Conservation (phyloP, 2,329 filamentous ascomycete species). For the Penicillium sp. region DNA sequence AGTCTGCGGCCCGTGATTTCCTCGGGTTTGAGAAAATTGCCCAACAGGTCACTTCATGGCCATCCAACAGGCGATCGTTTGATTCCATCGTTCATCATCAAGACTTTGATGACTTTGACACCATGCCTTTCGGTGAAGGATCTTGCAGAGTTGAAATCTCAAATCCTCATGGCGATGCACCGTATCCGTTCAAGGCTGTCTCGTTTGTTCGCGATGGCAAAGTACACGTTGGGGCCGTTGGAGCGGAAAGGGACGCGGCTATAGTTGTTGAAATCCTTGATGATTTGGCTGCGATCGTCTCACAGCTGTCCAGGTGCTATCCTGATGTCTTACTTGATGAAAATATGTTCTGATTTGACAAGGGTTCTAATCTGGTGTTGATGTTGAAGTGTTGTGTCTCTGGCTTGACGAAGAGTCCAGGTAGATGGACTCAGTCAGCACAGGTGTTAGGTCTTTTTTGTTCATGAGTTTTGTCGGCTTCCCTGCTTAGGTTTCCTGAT, state of each 20-base stretch:
- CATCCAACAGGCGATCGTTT: constrained; percentile 47
- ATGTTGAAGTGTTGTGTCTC: too few relatives aligned
- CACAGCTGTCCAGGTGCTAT: constrained; percentile 29
- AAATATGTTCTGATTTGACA: too few relatives aligned
- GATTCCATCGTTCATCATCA: constrained; percentile 60
- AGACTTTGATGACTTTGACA: constrained; percentile 63
- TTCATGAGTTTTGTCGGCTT: too few relatives aligned
- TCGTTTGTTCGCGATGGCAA: constrained; percentile 59
- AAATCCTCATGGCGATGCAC: constrained; percentile 57
- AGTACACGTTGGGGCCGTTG: constrained; percentile 59
- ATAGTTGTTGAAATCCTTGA: constrained; percentile 56
- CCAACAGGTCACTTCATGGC: constrained; percentile 50
- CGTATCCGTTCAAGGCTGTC: constrained; percentile 35
- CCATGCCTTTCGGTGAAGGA: constrained; percentile 38
- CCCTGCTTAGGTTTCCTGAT: too few relatives aligned
- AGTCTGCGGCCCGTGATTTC: constrained; percentile 55
- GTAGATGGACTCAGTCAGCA: too few relatives aligned
- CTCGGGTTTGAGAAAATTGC: constrained; percentile 55
- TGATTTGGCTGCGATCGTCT: constrained; percentile 50
- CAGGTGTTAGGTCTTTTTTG: too few relatives aligned
- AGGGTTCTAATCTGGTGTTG: too few relatives aligned
- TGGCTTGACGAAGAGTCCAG: too few relatives aligned
- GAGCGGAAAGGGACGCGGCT: constrained; percentile 51
- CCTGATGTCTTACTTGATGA: constrained; percentile 9
- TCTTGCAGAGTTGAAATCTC: constrained; percentile 57